phyloP scores from a whole-genome alignment of 495 filamentous ascomycete genomes.

The Trichoderma asperelloides region DNA sequence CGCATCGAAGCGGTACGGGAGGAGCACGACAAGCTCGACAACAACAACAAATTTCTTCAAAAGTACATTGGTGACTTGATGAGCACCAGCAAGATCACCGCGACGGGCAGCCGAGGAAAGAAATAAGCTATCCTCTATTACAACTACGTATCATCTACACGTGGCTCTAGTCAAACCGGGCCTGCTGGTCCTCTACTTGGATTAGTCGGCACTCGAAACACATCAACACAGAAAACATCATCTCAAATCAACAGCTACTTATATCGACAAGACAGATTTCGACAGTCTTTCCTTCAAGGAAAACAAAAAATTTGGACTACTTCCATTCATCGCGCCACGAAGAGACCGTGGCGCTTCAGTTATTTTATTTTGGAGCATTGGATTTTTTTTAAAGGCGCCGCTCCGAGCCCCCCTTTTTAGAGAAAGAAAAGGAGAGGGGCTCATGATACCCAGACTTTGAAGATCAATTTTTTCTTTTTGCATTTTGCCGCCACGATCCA shows the following conservation, averaged over 20 bases:
- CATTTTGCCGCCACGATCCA: not conserved
- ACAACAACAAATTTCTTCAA: conserved; percentile 88
- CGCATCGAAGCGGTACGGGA: conserved; percentile 88
- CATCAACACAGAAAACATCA: not conserved
- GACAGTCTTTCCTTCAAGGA: not conserved
- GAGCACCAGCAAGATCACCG: conserved; percentile 72
- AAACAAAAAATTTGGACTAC: not conserved
- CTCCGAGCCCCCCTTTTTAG: not conserved
- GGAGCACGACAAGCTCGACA: conserved; percentile 91
- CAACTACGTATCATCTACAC: not conserved
- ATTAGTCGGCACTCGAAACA: not conserved
- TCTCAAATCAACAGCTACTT: not conserved
- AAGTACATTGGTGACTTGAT: conserved; percentile 80
- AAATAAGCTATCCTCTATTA: conserved; percentile 25
- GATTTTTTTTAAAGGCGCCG: conserved; percentile 1
- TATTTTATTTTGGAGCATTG: not conserved
- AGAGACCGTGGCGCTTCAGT: not conserved
- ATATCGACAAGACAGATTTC: not conserved
- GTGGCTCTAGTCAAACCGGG: not conserved
- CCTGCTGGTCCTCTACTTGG: not conserved
- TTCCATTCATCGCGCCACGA: conserved; percentile 1
- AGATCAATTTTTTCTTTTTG: not conserved
- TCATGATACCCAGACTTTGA: conserved; percentile 2
- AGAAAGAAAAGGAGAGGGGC: not conserved
- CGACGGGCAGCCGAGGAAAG: conserved; percentile 41